These are phyloP conservation scores for Chlamydomonas sphaeroides DNA, from an alignment of 139 green algal genomes.

Conservation along the genomic window DNA sequence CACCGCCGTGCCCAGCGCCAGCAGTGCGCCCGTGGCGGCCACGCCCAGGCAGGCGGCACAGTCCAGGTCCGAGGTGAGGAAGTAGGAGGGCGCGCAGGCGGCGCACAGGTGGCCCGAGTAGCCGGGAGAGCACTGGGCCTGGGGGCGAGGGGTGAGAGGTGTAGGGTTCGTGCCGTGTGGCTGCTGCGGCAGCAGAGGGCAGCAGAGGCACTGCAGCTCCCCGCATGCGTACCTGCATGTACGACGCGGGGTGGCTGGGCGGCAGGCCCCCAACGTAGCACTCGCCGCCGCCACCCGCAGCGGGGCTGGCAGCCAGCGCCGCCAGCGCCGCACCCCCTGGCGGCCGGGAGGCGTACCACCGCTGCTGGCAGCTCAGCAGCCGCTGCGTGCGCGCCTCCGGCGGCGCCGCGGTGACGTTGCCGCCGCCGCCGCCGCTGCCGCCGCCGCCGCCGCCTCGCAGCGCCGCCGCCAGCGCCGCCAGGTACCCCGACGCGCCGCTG, in stretches of 20 bases:
- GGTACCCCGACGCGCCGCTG: too few species aligned
- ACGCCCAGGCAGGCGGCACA: not conserved
- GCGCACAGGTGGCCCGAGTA: slow-evolving; percentile 2
- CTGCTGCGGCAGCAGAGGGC: too few species aligned
- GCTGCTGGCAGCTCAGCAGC: not conserved
- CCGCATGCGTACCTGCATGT: not conserved
- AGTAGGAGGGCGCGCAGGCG: not conserved
- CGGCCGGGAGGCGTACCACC: not conserved
- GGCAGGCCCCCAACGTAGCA: not conserved
- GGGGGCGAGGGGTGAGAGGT: too few species aligned
- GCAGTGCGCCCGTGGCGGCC: not conserved
- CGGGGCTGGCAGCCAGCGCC: not conserved
- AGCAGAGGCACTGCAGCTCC: too few species aligned
- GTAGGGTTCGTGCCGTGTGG: too few species aligned
- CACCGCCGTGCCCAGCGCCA: not conserved
- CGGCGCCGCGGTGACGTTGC: not conserved
- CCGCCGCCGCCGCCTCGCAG: not conserved
- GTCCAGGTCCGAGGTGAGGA: not conserved
- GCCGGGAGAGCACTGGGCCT: not conserved
- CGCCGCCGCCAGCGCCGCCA: not conserved
- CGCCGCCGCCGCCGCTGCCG: not conserved
- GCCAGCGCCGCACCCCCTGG: not conserved
- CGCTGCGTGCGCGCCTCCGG: not conserved
- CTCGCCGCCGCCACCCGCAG: not conserved
- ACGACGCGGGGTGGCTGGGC: not conserved